Conservation (phyloP, 2,329 filamentous ascomycete genomes). For the Tolypocladium tundrense region DNA sequence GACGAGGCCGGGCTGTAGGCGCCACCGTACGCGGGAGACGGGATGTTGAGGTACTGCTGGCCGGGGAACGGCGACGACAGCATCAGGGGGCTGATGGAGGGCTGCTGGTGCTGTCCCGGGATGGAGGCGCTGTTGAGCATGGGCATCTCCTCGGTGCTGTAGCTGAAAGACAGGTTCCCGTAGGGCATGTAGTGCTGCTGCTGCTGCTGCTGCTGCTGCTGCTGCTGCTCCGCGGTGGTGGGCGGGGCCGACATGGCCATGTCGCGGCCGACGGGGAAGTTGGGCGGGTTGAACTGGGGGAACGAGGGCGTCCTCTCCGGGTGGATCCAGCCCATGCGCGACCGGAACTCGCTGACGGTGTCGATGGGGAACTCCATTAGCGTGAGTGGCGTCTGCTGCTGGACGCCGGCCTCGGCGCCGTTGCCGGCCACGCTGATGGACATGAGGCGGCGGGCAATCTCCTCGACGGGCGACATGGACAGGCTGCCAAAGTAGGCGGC, state of each 20-base stretch:
- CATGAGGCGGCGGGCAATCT: constrained; percentile 68
- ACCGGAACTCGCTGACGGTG: constrained; percentile 57
- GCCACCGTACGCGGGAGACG: constrained; percentile 48
- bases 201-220: constrained; percentile 12
- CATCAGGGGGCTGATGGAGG: constrained; percentile 43
- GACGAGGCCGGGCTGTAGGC: constrained; percentile 54
- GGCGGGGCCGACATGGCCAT: constrained; percentile 27
- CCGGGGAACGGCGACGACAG: constrained; percentile 44
- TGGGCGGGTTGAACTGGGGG: constrained; percentile 47
- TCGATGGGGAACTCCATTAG: constrained; percentile 67
- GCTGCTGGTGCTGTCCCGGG: constrained; percentile 25
- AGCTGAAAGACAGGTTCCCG: constrained; percentile 49
- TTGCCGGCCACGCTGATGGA: constrained; percentile 51
- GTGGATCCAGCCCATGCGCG: constrained; percentile 56
- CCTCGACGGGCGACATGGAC: constrained; percentile 70
- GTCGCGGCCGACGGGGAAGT: constrained; percentile 40
- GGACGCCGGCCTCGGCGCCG: constrained; percentile 43
- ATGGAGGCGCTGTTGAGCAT: constrained; percentile 39
- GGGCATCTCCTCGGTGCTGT: constrained; percentile 53
- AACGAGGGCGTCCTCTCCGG: constrained; percentile 50
- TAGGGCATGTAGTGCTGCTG: constrained; percentile 39
- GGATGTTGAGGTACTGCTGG: constrained; percentile 51
- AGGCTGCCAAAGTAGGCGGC: constrained; percentile 79
- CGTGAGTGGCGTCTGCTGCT: constrained; percentile 45
- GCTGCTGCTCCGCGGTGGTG: constrained; percentile 14